Evolutionary conservation across 2,329 filamentous ascomycete species (phyloP), one percentile per base, ranked within the genome.

Genomic region (Aspergillus versicolor): DNA sequence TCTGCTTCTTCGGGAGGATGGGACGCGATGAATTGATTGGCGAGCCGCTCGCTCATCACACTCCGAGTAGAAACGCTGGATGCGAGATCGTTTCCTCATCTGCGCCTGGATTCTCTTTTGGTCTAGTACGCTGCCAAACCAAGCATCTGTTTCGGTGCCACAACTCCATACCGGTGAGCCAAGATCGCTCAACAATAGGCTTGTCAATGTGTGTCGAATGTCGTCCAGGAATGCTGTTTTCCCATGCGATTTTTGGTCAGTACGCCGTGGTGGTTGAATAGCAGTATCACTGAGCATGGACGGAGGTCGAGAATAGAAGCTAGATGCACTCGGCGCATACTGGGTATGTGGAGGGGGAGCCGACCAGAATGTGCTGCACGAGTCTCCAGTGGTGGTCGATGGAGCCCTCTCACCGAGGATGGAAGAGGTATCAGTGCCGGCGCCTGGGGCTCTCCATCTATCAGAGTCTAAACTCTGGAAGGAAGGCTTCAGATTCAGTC

Each of bases 61-160:
- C 48, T 74, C 71, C 2, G 68, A 63, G 41, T 76, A 70, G 58
- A 77, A 76, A 44, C 65, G 70, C 40, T 75, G 71, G 9, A 75
- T 68, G 27, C 69, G 66, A 45, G 73, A 69, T 5, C 72, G 69
- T 53, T 71, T 75, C 43, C 70, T 68, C 73, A 77, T 76, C 45
- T 77, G 73, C 15, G 63, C 47, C 30, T 70, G 68, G 37, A 77
- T 70, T 9, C 73, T 81, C 74, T 63, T 79, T 75, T 66, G 81
- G 76, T 84, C 82, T 9, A 79, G 64, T 5, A 77, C 75, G 56
- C 77, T 81, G 62, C 66, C 73, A 64, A 97, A 94, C 89, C 93
- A 97, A 3, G 81, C 81, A 71, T 97, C 94, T 0, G 93, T 97
- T 76, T 99, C 94, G 42, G 92, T 96, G 3, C 94, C 94, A 50